These are phyloP conservation scores for Myriosclerotinia scirpicola DNA, from an alignment of 2,329 filamentous ascomycete genomes.

Conservation along the genomic window DNA sequence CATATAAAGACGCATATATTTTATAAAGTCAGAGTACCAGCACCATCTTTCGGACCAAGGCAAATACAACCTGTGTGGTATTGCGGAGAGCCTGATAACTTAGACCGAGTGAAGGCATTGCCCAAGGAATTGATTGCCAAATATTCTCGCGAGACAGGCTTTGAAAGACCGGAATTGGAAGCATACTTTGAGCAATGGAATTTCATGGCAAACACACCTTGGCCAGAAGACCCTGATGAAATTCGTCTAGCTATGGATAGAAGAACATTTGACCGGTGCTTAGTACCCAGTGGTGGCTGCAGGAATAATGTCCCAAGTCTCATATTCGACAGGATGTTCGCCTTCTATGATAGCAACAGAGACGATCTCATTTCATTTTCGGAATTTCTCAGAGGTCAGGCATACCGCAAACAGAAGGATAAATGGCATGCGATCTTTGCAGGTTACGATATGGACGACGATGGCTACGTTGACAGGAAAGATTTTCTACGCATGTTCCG, in stretches of 20 bases:
- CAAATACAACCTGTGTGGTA: slow-evolving; percentile 85
- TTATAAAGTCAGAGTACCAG: slow-evolving; percentile 90
- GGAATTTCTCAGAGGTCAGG: slow-evolving; percentile 84
- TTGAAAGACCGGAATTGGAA: slow-evolving; percentile 85
- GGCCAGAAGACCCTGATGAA: slow-evolving; percentile 75
- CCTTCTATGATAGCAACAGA: slow-evolving; percentile 89
- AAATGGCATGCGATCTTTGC: slow-evolving; percentile 75
- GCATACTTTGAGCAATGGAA: slow-evolving; percentile 97
- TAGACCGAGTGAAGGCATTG: slow-evolving; percentile 61
- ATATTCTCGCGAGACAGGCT: slow-evolving; percentile 69
- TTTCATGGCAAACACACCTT: slow-evolving; percentile 85
- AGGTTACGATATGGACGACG: slow-evolving; percentile 86
- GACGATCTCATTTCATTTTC: slow-evolving; percentile 89
- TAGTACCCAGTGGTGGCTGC: slow-evolving; percentile 81
- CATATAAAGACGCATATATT: slow-evolving; percentile 91
- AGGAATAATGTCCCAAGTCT: slow-evolving; percentile 79
- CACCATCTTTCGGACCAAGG: slow-evolving; percentile 77
- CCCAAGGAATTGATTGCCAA: slow-evolving; percentile 65
- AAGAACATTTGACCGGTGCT: slow-evolving; percentile 86
- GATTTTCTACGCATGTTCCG: slow-evolving; percentile 91
- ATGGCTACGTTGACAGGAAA: slow-evolving; percentile 80
- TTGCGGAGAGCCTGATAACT: slow-evolving; percentile 73
- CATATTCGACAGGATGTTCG: slow-evolving; percentile 94
- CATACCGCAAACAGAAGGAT: slow-evolving; percentile 66
- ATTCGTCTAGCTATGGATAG: slow-evolving; percentile 84